Evolutionary conservation across 768 basidiomycete genomes (phyloP).

Genomic region (Clitopilus passeckerianus): DNA sequence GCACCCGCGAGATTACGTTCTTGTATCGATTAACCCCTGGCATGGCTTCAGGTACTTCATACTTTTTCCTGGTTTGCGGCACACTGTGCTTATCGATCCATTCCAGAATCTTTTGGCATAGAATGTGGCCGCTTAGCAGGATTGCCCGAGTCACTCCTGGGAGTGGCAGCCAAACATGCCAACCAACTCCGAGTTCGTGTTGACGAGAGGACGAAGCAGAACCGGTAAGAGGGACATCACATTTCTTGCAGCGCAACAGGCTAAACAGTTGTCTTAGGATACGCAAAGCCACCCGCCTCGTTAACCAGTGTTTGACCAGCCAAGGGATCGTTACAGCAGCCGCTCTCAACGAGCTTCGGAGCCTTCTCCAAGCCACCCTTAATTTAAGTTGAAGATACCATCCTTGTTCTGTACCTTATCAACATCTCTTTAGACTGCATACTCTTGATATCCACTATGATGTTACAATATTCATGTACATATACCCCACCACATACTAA

Average conservation of each 20-base stretch:
- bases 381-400: neutral
- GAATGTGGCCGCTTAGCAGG: slow-evolving; percentile 90
- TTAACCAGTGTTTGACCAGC: slow-evolving; percentile 18
- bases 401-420: no score
- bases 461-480: neutral
- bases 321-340: slow-evolving; percentile 11
- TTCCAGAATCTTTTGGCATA: slow-evolving; percentile 77
- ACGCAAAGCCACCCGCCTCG: slow-evolving; percentile 20
- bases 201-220: slow-evolving; percentile 41
- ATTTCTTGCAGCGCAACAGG: neutral
- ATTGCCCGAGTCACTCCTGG: slow-evolving; percentile 66
- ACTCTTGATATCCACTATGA: neutral
- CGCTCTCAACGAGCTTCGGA: slow-evolving; percentile 22
- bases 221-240: slow-evolving; percentile 33
- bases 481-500: neutral
- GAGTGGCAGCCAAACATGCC: slow-evolving; percentile 52
- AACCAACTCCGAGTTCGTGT: slow-evolving; percentile 50
- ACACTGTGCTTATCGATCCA: neutral
- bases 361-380: slow-evolving; percentile 17
- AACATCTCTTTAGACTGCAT: neutral
- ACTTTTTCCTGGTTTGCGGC: neutral
- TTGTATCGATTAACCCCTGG: slow-evolving; percentile 74
- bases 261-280: slow-evolving; percentile 8
- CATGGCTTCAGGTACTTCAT: slow-evolving; percentile 48
- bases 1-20: slow-evolving; percentile 80